These are phyloP conservation scores for Pythium chondricola DNA, from an alignment of 352 stramenopile genomes.

Conservation along the genomic window DNA sequence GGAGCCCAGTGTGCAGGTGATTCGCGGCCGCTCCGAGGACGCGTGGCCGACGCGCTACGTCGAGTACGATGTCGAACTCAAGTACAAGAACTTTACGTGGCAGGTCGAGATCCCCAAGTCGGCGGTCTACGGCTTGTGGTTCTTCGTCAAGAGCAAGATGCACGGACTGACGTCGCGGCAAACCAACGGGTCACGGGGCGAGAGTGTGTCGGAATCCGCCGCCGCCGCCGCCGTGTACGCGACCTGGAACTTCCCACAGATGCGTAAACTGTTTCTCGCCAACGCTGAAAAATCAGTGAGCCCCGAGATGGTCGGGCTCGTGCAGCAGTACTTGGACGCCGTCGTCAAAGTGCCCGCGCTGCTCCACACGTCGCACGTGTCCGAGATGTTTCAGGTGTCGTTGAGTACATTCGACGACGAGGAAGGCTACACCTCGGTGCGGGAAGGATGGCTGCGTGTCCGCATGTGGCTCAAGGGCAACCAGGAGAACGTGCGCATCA, in stretches of 20 bases:
- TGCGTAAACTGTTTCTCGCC: constrained; percentile 77
- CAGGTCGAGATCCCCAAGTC: constrained; percentile 84
- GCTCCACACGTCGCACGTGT: constrained; percentile 61
- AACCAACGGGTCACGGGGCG: constrained; percentile 1
- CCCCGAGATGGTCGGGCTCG: constrained; percentile 67
- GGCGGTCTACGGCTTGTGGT: constrained; percentile 76
- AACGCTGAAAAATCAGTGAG: constrained; percentile 69
- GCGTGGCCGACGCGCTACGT: constrained; percentile 78
- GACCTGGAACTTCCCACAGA: constrained; percentile 48
- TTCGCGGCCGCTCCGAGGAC: constrained; percentile 63
- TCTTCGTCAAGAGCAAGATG: constrained; percentile 81
- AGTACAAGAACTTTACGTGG: constrained; percentile 76
- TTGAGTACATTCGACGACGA: constrained; percentile 82
- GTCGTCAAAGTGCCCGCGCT: constrained; percentile 58
- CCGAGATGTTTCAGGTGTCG: constrained; percentile 79
- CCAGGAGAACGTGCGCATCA: constrained; percentile 80
- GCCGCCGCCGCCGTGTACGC: constrained; percentile 7
- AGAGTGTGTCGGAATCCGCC: constrained; percentile 2
- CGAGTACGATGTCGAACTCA: constrained; percentile 81
- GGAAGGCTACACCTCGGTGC: constrained; percentile 68
- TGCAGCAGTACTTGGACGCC: constrained; percentile 68
- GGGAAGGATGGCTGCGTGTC: constrained; percentile 80
- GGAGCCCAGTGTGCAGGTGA: constrained; percentile 45
- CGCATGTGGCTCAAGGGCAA: constrained; percentile 83
- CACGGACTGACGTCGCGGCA: constrained; percentile 34